Evolutionary conservation across 305 asterid genomes (phyloP).

Genomic region (Vinca major): DNA sequence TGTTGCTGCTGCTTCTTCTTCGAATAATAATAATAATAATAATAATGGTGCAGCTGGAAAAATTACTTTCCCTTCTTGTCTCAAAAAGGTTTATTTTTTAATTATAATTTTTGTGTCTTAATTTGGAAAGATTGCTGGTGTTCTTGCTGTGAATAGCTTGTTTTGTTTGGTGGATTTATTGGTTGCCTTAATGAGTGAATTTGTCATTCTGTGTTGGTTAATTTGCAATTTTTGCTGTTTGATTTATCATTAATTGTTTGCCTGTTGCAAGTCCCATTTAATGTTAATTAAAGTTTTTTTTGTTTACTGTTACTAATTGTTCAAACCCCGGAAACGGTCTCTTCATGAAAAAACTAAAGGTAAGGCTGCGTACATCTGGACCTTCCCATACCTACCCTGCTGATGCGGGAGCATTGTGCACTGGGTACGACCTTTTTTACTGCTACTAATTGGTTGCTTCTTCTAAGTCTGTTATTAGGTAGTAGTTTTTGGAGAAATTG

Average conservation of each 20-base stretch:
- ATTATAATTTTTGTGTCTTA: background rate
- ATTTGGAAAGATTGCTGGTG: background rate
- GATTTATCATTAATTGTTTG: background rate
- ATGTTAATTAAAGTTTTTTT: background rate
- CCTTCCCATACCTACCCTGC: too few relatives aligned
- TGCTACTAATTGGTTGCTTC: too few relatives aligned
- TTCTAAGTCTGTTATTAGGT: background rate
- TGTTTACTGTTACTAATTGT: too few relatives aligned
- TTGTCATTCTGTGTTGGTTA: background rate
- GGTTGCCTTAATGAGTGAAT: background rate
- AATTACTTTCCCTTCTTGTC: slow-evolving; percentile 84
- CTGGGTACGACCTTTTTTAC: too few relatives aligned
- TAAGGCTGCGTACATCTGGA: too few relatives aligned
- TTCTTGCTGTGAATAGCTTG: background rate
- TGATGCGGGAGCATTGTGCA: too few relatives aligned
- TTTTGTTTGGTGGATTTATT: background rate
- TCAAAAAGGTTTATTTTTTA: slow-evolving; percentile 48
- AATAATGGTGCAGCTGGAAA: slow-evolving; percentile 33
- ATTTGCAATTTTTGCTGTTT: background rate
- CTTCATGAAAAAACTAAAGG: too few relatives aligned
- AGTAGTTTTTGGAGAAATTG: background rate
- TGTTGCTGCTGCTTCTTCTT: slow-evolving; percentile 24
- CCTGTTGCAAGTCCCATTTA: background rate
- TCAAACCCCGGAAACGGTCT: too few relatives aligned
- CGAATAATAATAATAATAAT: background rate